Conservation (phyloP, 2,329 filamentous ascomycete species). For the Epichloe coenophiala region DNA sequence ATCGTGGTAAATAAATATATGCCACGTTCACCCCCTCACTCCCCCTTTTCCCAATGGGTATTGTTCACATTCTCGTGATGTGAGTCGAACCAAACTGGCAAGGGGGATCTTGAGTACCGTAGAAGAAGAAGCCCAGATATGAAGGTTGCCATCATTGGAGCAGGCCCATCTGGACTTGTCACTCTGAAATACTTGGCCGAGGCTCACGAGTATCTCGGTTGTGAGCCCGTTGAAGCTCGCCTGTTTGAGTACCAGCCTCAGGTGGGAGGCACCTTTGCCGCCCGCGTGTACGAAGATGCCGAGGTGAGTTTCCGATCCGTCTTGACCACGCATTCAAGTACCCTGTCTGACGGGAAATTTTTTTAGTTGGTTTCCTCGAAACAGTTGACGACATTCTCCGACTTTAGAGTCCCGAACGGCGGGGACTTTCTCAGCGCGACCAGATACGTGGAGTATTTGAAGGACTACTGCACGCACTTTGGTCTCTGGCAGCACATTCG, state of each 20-base stretch:
- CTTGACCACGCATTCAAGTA: not conserved
- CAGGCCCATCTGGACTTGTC: conserved; percentile 23
- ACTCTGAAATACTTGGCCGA: conserved; percentile 23
- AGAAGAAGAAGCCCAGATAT: conserved; percentile 4
- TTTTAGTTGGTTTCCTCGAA: conserved; percentile 30
- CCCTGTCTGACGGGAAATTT: too few species aligned
- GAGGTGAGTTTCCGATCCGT: conserved; percentile 15
- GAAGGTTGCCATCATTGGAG: conserved; percentile 24
- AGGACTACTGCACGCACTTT: conserved; percentile 25
- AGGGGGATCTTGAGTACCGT: too few species aligned
- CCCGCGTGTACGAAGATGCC: conserved; percentile 29
- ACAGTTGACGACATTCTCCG: conserved; percentile 33
- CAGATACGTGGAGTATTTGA: conserved; percentile 26
- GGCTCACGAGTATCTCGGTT: conserved; percentile 17
- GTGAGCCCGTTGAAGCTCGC: conserved; percentile 21
- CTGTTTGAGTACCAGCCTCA: conserved; percentile 27
- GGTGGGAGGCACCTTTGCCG: conserved; percentile 29
- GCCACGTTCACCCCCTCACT: too few species aligned
- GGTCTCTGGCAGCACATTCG: conserved; percentile 23
- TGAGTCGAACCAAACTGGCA: too few species aligned
- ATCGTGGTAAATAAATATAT: too few species aligned
- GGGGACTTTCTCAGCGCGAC: conserved; percentile 27
- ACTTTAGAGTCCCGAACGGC: conserved; percentile 23
- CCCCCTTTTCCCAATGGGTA: too few species aligned
- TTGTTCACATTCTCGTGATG: too few species aligned